Evolutionary conservation across 495 filamentous ascomycete genomes (phyloP).

Genomic region (Jackrogersella minutella): DNA sequence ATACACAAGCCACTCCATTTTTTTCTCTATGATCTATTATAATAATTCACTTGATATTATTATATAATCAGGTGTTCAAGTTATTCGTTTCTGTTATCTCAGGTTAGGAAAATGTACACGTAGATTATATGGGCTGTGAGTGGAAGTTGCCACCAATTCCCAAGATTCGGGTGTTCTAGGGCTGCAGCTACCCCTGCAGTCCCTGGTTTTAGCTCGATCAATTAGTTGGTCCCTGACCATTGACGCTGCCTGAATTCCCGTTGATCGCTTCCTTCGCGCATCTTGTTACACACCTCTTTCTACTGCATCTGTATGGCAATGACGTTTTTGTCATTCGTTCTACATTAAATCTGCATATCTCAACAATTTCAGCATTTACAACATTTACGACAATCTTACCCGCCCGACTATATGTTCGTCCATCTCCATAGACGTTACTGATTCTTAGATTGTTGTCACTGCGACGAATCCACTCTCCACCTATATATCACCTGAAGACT

Average conservation of each 20-base stretch:
- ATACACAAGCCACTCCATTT: background rate
- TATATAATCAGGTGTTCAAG: too few species aligned
- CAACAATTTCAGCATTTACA: too few species aligned
- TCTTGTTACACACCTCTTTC: constrained; percentile 18
- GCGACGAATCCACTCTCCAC: constrained; percentile 19
- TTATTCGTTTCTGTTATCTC: too few species aligned
- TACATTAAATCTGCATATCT: background rate
- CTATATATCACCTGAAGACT: background rate
- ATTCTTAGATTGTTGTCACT: constrained; percentile 13
- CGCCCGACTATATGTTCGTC: background rate
- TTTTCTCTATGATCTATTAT: background rate
- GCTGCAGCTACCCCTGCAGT: constrained; percentile 41
- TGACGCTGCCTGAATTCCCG: constrained; percentile 9
- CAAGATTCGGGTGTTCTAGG: constrained; percentile 33
- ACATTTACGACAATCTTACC: background rate
- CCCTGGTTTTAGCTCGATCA: constrained; percentile 27
- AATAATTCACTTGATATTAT: background rate
- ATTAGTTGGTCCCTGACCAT: constrained; percentile 35
- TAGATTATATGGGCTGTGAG: background rate
- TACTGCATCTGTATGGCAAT: constrained; percentile 16
- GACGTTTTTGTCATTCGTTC: constrained; percentile 31
- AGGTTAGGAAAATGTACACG: too few species aligned
- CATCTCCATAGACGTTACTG: background rate
- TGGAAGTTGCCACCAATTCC: constrained; percentile 8
- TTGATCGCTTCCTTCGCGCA: constrained; percentile 33